These are phyloP conservation scores for Yarrowia sp. DNA, from an alignment of 805 yeast species.

Conservation along the genomic window DNA sequence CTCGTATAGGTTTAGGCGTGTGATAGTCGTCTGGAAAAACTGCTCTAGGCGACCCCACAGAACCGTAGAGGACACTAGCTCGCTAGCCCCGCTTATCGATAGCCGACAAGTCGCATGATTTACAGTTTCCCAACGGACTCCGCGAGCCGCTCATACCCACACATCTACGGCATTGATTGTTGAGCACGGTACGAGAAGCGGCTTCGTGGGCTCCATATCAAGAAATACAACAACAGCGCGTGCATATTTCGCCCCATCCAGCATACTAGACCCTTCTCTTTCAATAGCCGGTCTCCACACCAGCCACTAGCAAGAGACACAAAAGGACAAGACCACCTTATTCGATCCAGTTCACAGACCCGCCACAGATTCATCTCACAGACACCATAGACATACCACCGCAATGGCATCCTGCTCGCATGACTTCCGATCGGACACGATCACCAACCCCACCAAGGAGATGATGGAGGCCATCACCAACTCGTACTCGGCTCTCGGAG, in stretches of 20 bases:
- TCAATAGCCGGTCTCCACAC: background rate
- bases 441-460: constrained; percentile 77
- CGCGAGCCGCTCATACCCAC: background rate
- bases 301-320: too few species aligned
- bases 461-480: constrained; percentile 62
- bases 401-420: constrained; percentile 1
- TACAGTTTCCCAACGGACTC: background rate
- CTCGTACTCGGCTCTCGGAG: constrained; percentile 58
- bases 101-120: background rate
- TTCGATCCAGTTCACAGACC: background rate
- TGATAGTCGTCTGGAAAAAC: too few species aligned
- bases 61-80: background rate
- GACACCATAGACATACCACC: background rate
- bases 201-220: background rate
- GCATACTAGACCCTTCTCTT: background rate
- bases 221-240: background rate
- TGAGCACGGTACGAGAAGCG: background rate
- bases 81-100: background rate
- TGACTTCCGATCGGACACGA: constrained; percentile 61
- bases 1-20: too few species aligned
- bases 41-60: too few species aligned
- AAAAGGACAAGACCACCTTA: background rate
- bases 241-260: too few species aligned
- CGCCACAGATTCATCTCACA: background rate
- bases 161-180: background rate